Evolutionary conservation across 768 basidiomycete genomes (phyloP).

Genomic region (Mycena latifolia): DNA sequence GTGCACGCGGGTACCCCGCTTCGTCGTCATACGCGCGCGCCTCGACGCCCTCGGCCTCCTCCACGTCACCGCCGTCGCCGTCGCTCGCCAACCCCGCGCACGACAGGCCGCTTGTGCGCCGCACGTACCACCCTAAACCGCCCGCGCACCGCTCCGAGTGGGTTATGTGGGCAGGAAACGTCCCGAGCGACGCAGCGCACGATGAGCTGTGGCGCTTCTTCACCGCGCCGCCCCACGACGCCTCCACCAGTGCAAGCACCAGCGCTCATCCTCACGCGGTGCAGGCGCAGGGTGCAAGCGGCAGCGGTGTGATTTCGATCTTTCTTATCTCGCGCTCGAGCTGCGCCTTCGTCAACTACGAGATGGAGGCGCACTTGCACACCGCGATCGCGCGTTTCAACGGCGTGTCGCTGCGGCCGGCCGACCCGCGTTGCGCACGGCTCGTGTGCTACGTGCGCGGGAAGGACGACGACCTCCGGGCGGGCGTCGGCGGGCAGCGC

Average conservation of each 20-base stretch:
- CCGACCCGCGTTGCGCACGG: slow-evolving; percentile 79
- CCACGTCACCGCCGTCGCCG: no score
- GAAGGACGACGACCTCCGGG: slow-evolving; percentile 85
- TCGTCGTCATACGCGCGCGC: no score
- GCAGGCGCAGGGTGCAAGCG: no score
- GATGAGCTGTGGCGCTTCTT: slow-evolving; percentile 89
- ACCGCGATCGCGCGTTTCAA: slow-evolving; percentile 80
- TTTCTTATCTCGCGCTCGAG: slow-evolving; percentile 92
- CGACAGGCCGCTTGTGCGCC: slow-evolving; percentile 47
- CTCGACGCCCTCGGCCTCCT: no score
- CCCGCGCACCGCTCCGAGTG: slow-evolving; percentile 85
- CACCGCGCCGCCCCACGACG: slow-evolving; percentile 48
- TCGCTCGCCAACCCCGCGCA: no score
- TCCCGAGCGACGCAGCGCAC: slow-evolving; percentile 83
- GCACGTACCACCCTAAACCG: slow-evolving; percentile 75
- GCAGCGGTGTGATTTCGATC: slow-evolving; percentile 76
- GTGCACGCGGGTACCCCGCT: no score
- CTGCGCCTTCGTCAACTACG: slow-evolving; percentile 95
- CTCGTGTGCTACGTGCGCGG: slow-evolving; percentile 87
- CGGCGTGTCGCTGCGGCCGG: slow-evolving; percentile 70
- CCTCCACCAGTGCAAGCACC: background rate
- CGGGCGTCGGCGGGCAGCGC: slow-evolving; percentile 93
- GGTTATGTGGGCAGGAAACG: slow-evolving; percentile 98
- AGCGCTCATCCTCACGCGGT: no score
- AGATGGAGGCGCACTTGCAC: slow-evolving; percentile 68